Evolutionary conservation across 2,329 filamentous ascomycete species (phyloP).

Genomic region (Zasmidium angulare): DNA sequence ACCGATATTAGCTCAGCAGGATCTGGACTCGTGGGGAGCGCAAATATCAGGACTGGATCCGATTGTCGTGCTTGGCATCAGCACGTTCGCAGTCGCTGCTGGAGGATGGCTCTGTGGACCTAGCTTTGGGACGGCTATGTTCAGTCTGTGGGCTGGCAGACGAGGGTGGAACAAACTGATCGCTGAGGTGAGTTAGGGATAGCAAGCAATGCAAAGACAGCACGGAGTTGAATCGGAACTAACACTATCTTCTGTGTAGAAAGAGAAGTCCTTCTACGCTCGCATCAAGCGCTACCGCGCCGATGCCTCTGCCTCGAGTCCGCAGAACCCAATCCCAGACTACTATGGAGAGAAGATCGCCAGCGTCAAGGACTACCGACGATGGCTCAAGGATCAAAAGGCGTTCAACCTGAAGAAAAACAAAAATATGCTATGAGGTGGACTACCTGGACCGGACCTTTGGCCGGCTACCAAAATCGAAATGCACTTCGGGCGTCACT

Average conservation of each 20-base stretch:
- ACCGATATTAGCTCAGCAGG: conserved; percentile 65
- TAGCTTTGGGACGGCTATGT: conserved; percentile 74
- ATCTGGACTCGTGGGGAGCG: conserved; percentile 65
- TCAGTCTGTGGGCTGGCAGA: conserved; percentile 72
- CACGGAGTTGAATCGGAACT: conserved; percentile 1
- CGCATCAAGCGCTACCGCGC: conserved; percentile 90
- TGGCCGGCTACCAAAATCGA: background rate
- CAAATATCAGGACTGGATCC: conserved; percentile 83
- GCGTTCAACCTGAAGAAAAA: conserved; percentile 90
- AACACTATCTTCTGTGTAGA: conserved; percentile 49
- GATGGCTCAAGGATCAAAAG: conserved; percentile 96
- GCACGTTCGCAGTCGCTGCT: conserved; percentile 73
- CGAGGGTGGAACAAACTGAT: conserved; percentile 64
- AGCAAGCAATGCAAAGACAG: background rate
- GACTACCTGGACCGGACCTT: background rate
- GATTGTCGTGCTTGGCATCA: conserved; percentile 77
- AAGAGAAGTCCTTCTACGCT: conserved; percentile 91
- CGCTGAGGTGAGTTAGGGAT: conserved; percentile 54
- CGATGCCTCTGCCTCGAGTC: conserved; percentile 83
- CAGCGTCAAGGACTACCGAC: conserved; percentile 84
- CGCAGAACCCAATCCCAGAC: conserved; percentile 90
- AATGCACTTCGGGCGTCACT: conserved; percentile 6
- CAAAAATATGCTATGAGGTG: conserved; percentile 58
- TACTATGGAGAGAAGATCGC: conserved; percentile 99
- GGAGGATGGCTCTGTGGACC: conserved; percentile 87